Evolutionary conservation across 306 rosid species (phyloP), one percentile per base, ranked within the genome.

Genomic region (Begonia loranthoides): DNA sequence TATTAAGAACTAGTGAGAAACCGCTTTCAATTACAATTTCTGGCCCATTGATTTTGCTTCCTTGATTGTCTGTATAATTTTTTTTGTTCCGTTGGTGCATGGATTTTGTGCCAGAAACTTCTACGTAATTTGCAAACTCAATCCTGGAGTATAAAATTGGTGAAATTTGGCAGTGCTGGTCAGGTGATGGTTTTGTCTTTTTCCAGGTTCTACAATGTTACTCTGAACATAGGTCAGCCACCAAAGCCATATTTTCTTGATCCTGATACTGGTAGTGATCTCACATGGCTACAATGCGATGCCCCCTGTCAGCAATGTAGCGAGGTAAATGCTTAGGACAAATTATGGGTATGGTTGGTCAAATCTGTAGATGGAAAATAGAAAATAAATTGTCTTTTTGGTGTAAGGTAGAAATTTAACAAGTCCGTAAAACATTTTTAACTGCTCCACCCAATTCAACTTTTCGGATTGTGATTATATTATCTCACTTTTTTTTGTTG

Each of bases 281-380:
- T 89, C 63, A 84, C 97, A 53, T 88, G 97, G 97, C 95, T 88
- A 61, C 97, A 84, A 74, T 88, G 97, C 69, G 89, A 81, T 66
- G 94, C 88, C 45, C 95, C 97, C 56, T 79, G 95, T 65, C 46
- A 61, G 6, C 74, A 11, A 5, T 84, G 97, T 65, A 77, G 84
- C n/a, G 80, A 79, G 97, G 97, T 84, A 72, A 56, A 41, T 54
- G 10, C 54, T 13, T 22, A 28, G 36, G 2, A 28, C 36, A 28
- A 28, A 1, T 28, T 28, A 1, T 3, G 36, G 36, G 3, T 28
- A 28, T 28, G 36, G 36, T 28, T 28, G 36, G 11, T 0, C 9
- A 6, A 48, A 5, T 53, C 33, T 54, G 11, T 33, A 0, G 13
- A 44, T 4, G 15, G 48, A 44, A 14, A 44, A 44, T 44, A 44